These are phyloP conservation scores for Ceratobasidium sp. DNA, from an alignment of 1,284 basidiomycete species.

Conservation along the genomic window DNA sequence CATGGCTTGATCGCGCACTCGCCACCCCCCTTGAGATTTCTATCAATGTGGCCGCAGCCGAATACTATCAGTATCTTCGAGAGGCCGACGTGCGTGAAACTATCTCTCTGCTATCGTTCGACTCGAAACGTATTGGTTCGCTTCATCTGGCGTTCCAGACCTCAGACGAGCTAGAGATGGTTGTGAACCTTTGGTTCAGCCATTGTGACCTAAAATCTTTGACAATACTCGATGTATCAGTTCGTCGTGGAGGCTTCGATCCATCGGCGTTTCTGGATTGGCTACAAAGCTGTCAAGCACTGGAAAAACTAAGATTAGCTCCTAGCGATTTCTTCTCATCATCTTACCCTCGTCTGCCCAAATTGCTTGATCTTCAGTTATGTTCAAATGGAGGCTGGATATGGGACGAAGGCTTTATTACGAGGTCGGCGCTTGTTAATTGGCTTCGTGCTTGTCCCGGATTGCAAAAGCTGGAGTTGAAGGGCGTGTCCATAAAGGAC, in stretches of 20 bases:
- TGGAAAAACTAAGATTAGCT: background rate
- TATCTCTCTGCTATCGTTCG: background rate
- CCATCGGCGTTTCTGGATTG: background rate
- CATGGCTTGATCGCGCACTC: background rate
- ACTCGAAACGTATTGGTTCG: background rate
- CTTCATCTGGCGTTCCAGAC: background rate
- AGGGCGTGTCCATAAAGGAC: background rate
- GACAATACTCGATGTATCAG: background rate
- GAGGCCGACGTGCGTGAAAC: background rate
- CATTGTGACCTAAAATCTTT: background rate
- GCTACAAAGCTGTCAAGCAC: background rate
- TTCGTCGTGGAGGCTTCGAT: background rate
- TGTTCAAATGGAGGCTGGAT: background rate
- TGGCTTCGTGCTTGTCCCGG: background rate
- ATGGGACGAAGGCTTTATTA: background rate
- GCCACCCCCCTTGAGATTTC: background rate
- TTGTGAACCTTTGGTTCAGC: background rate
- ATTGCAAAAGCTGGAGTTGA: background rate
- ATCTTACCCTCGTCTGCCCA: background rate
- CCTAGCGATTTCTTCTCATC: background rate
- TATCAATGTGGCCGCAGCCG: too few species aligned
- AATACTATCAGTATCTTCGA: too few species aligned
- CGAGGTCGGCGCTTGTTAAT: too few species aligned
- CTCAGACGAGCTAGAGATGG: background rate
- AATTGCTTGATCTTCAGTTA: background rate